Base-by-base conservation (phyloP, 2,329 filamentous ascomycete genomes). In the Drechslerella stenobrocha region DNA sequence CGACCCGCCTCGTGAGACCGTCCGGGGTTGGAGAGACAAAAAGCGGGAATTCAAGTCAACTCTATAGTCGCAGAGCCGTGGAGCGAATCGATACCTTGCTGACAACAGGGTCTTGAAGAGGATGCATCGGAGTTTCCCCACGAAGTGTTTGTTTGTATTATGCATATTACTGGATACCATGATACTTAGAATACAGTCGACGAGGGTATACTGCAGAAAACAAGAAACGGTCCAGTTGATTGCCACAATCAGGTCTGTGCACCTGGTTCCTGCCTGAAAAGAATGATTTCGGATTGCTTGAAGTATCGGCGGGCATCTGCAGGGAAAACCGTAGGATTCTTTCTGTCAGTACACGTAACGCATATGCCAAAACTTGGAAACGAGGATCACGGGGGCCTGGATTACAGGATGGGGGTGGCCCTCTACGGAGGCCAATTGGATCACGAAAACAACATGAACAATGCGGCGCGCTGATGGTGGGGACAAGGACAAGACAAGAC, bases 201-300 rank as follows among this genome's bases (percentile, higher is more conserved):
- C 34, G 53, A 66, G 61, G 61, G 61, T 66, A 66, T 66, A 59
- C 48, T 59, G 58, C 53, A 55, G 34, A 51, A 53, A 52, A 45
- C 42, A 11, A 53, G 40, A 40, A 53, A 44, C 8, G 47, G 52
- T 42, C 53, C 52, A 34, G 53, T 44, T 40, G 61, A 66, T 66
- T 53, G 34, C 34, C 45, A 48, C 8, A 59, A 59, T 66, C 61
- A 66, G 34, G 61, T 66, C 56, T 66, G 61, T 15, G 48, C 61
- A 59, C 61, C 61, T n/a, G 71, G 71, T 55, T 71, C 70, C 51
- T 97, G 93, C 71, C 93, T 86, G 80, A 88, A 97, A 52, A 98
- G 85, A 63, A 96, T 91, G 76, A 98, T 98, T 79, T 98, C 93
- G 52, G 90, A 96, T 78, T 98, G 93, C 78, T 98, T 98, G 80